Conservation (phyloP, 1,139 yeast genomes). For the Arxiozyma slooffiae region DNA sequence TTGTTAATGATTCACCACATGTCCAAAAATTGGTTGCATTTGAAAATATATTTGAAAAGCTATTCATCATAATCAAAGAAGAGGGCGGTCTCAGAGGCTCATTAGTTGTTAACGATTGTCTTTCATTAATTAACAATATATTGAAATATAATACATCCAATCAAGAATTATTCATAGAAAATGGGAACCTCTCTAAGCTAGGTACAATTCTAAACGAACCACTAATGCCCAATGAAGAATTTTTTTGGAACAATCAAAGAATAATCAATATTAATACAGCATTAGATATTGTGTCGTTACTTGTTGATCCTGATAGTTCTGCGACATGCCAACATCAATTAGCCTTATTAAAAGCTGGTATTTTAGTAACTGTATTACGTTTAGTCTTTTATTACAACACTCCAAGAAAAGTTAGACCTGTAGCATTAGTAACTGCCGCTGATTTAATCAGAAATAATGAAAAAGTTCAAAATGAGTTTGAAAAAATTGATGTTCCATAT, state of each 20-base stretch:
- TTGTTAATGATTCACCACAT: slow-evolving; percentile 73
- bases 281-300: slow-evolving; percentile 62
- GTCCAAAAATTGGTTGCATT: slow-evolving; percentile 91
- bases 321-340: slow-evolving; percentile 53
- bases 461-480: slow-evolving; percentile 56
- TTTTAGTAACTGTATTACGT: slow-evolving; percentile 55
- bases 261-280: slow-evolving; percentile 54
- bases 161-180: slow-evolving; percentile 80
- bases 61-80: slow-evolving; percentile 66
- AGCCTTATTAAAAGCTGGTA: slow-evolving; percentile 50
- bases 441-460: slow-evolving; percentile 61
- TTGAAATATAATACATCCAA: slow-evolving; percentile 79
- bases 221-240: slow-evolving; percentile 37
- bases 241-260: slow-evolving; percentile 68
- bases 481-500: slow-evolving; percentile 83
- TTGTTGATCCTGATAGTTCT: slow-evolving; percentile 68
- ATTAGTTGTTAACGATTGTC: slow-evolving; percentile 82
- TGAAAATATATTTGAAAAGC: slow-evolving; percentile 78
- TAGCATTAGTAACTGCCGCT: slow-evolving; percentile 65
- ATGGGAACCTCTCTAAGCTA: slow-evolving; percentile 62
- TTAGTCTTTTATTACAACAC: slow-evolving; percentile 59
- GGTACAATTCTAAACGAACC: slow-evolving; percentile 58
- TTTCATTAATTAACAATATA: slow-evolving; percentile 62
- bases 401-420: slow-evolving; percentile 53
- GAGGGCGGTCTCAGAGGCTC: slow-evolving; percentile 92